These are phyloP conservation scores for Colletotrichum sp. DNA, from an alignment of 2,329 filamentous ascomycete species.

Conservation along the genomic window DNA sequence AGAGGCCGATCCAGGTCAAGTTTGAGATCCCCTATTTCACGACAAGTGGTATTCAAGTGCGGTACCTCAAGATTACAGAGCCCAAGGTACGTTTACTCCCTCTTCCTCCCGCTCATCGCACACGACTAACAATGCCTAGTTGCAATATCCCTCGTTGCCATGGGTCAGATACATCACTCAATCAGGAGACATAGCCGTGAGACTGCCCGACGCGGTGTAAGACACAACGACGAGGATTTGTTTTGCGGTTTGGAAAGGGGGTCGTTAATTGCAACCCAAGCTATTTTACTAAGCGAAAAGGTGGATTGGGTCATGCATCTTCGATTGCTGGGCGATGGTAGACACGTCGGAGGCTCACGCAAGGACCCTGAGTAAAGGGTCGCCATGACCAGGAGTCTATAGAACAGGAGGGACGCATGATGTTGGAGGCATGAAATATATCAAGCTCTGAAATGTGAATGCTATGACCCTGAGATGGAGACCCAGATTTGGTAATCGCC, in stretches of 20 bases:
- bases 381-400: background rate
- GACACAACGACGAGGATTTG: background rate
- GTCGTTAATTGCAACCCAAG: background rate
- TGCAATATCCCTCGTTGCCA: slow-evolving; percentile 96
- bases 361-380: background rate
- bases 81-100: slow-evolving; percentile 76
- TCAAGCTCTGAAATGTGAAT: background rate
- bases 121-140: slow-evolving; percentile 48
- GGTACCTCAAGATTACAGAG: slow-evolving; percentile 98
- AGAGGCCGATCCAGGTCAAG: slow-evolving; percentile 97
- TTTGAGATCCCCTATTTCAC: slow-evolving; percentile 99
- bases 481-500: background rate
- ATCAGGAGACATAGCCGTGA: slow-evolving; percentile 93
- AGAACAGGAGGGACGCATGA: background rate
- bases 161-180: slow-evolving; percentile 99
- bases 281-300: background rate
- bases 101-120: background rate
- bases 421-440: background rate
- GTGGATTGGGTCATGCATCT: background rate
- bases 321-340: background rate
- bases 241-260: background rate
- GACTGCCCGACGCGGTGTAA: slow-evolving; percentile 88
- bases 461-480: background rate
- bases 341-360: background rate
- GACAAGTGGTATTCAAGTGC: slow-evolving; percentile 97